Base-by-base conservation (phyloP, 2,329 filamentous ascomycete genomes). In the Aspergillus sp. region DNA sequence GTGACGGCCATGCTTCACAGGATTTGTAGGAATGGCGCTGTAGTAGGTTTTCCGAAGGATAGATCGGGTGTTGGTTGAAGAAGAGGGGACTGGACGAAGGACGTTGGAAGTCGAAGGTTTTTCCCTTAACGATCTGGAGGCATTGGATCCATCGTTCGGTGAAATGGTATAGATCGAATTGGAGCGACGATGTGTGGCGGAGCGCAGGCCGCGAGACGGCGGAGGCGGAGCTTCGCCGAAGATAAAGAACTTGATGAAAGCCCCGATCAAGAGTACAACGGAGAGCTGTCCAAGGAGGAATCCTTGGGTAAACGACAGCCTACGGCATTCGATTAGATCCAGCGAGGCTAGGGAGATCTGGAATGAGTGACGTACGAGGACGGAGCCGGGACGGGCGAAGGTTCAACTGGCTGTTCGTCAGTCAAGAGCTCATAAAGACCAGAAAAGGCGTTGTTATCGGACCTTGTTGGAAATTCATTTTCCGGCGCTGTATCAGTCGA, bases 221-320 rank as follows among this genome's bases (percentile, higher is more conserved):
- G 92, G 84, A 1, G 90, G 92, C 0, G 92, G 92, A 5, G 92
- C 87, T 73, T 98, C 95, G 68, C 95, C 95, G 73, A 99, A 98
- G 72, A 99, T 98, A 85, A 99, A 99, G 85, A 97, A 99, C 75
- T 96, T 96, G 77, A 99, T 98, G 78, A 99, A 98, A 67, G 90
- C 91, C 65, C 92, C 93, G 62, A 99, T 87, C 45, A 99, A 84
- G 24, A 98, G 81, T 14, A 96, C 91, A 50, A 99, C 90, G 2
- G 92, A 96, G 54, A 99, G 83, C 76, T 99, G 95, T 53, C 95
- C 95, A 32, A 98, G 83, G 52, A 99, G 87, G 67, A 99, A 89
- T 29, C 95, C 95, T 74, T 96, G 92, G 0, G 92, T 96, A 76
- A 98, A 98, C 39, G 92, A 95, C 67, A 95, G 82, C 46, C 91